Base-by-base conservation (phyloP, 2,329 filamentous ascomycete species). In the Aspergillus transmontanensis region DNA sequence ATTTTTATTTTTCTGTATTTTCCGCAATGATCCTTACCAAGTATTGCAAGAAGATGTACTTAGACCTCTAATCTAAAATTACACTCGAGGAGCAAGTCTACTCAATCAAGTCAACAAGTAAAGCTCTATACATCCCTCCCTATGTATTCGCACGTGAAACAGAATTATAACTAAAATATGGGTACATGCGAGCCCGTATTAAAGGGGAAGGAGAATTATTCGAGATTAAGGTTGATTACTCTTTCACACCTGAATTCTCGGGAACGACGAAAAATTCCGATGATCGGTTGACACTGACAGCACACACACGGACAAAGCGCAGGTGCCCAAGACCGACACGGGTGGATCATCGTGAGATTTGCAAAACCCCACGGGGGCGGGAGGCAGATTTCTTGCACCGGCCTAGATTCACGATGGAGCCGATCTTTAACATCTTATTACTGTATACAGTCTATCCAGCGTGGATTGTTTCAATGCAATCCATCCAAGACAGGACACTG, bases 321-420 rank as follows among this genome's bases (percentile, higher is more conserved):
- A 57, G 21, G 39, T 58, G 56, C 39, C 41, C 56, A 39, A 32
- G 23, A 39, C 32, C 19, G 41, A 51, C 57, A 59, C 50, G 57
- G 41, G 61, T 63, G 61, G 61, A 63, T 46, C 61, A 60, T 51
- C 21, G 57, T 51, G 55, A 59, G 57, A 62, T 59, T 54, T 57
- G 51, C 41, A 39, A 41, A 55, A 55, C 60, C 60, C 60, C 60
- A 62, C 60, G 60, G 60, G 60, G 60, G 60, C 60, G 60, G 60
- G 28, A 61, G 16, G 39, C 32, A 39, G 32, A 36, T 55, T 55
- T 55, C 51, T 55, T 54, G 21, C 51, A 36, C 30, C 21, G 51
- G 51, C 11, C 51, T 55, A 55, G 34, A 54, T 54, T 54, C 21
- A 11, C 10, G 43, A 46, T 23, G 43, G 43, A 46, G 43, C 39